These are phyloP conservation scores for Argentina anserina DNA, from an alignment of 306 rosid genomes.

Conservation along the genomic window DNA sequence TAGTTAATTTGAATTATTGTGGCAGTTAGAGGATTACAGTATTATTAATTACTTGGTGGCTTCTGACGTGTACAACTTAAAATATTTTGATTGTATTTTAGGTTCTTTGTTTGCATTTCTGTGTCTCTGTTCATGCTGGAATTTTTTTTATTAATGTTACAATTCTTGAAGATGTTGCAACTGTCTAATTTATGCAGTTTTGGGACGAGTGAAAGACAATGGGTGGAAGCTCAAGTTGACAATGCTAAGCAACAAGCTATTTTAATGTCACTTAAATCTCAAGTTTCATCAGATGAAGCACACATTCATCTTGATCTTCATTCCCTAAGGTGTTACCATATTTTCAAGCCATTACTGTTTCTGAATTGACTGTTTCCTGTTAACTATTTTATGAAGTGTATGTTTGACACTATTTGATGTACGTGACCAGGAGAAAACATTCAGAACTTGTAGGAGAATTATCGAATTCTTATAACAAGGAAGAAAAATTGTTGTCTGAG, in stretches of 20 bases:
- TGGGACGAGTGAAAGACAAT: conserved; percentile 98
- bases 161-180: neutral
- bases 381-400: neutral
- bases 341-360: conserved; percentile 16
- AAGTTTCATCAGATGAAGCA: conserved; percentile 94
- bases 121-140: neutral
- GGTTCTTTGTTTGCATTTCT: neutral
- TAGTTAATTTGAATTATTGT: neutral
- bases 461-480: conserved; percentile 79
- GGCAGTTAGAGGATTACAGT: neutral
- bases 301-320: conserved; percentile 96
- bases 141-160: neutral
- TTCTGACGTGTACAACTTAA: neutral
- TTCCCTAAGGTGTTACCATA: conserved; percentile 61
- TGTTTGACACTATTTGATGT: conserved; percentile 14
- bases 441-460: conserved; percentile 83
- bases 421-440: conserved; percentile 80
- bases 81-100: neutral
- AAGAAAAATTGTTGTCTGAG: conserved; percentile 83
- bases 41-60: neutral
- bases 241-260: conserved; percentile 95
- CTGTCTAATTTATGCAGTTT: conserved; percentile 44
- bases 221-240: conserved; percentile 99
- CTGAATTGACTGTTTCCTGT: conserved; percentile 10
- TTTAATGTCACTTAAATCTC: conserved; percentile 74